These are phyloP conservation scores for Calonectria naviculata DNA, from an alignment of 2,329 filamentous ascomycete genomes.

Conservation along the genomic window DNA sequence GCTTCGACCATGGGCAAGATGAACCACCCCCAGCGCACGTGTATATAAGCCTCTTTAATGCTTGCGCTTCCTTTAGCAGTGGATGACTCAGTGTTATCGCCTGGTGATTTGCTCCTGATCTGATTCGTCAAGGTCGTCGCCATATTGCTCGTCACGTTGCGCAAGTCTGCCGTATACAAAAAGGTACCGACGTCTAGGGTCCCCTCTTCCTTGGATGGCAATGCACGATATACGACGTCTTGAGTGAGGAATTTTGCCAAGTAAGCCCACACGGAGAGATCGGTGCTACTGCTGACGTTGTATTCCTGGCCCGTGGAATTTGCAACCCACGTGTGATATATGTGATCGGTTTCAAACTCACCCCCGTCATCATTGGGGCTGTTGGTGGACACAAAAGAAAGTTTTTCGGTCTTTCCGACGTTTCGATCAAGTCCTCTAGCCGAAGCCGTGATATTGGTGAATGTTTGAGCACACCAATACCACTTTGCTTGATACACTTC, in stretches of 20 bases:
- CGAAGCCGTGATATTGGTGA: not conserved
- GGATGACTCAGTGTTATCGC: conserved; percentile 3
- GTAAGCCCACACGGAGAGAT: not conserved
- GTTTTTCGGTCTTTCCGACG: not conserved
- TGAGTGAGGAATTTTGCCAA: not conserved
- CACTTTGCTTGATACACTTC: not conserved
- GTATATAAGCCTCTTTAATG: conserved; percentile 1
- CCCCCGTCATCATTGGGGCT: not conserved
- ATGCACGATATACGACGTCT: not conserved
- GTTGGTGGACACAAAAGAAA: not conserved
- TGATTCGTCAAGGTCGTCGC: conserved; percentile 12
- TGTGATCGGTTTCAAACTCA: not conserved
- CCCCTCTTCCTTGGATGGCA: not conserved
- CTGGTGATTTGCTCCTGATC: not conserved
- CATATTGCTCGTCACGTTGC: conserved; percentile 3
- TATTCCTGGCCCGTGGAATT: not conserved
- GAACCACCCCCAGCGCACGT: conserved; percentile 19
- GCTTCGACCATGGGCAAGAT: conserved; percentile 5
- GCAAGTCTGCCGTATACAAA: not conserved
- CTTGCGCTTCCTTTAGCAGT: not conserved
- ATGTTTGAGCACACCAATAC: not conserved
- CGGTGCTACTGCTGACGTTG: not conserved
- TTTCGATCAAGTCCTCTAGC: not conserved
- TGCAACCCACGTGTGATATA: not conserved
- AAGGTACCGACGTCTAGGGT: not conserved